Base-by-base conservation (phyloP, 1,284 basidiomycete genomes). In the Termitomyces sp. region DNA sequence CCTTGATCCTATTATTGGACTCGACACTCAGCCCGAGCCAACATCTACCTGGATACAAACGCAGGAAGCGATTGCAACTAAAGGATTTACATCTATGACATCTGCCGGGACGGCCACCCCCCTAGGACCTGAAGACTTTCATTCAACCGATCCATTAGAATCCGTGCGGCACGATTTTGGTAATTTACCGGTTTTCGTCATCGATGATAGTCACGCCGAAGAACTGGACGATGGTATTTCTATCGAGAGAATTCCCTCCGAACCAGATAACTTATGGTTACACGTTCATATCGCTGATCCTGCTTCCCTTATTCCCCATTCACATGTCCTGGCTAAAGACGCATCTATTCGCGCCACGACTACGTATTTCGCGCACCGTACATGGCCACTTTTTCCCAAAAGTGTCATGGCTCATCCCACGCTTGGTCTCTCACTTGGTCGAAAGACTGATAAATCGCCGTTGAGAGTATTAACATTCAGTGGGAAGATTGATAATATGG, bases 211-310 rank as follows among this genome's bases (percentile, higher is more conserved):
- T 0, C 66, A 63, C 5, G 95, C 97, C 0, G 72, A 88, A 60
- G 97, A 99, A 67, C 79, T 99, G 26, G 97, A 99, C 63, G 97
- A 99, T 67, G 97, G 93, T 1, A 65, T 99, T 33, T 96, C 94
- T 0, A 66, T 98, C 44, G 90, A 95, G 58, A 60, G 70, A 1
- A 74, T 84, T 18, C 69, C 75, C 8, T 71, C 71, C 1, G 80
- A 86, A 45, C 80, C 83, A 2, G 79, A 75, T 14, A 73, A 72
- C 53, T 63, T 73, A 48, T 99, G 97, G 97, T 64, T 97, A 13
- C 96, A 98, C 62, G 76, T 90, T 16, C 96, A 99, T 65, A 79
- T 99, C 50, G 96, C 97, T 7, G 96, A 99, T 66, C 95, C 96
- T 0, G 95, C 93, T 0, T 75, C 87, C 1, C 64, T 86, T 53